These are phyloP conservation scores for Nakazawaea wyomingensis DNA, from an alignment of 805 yeast genomes.

Conservation along the genomic window DNA sequence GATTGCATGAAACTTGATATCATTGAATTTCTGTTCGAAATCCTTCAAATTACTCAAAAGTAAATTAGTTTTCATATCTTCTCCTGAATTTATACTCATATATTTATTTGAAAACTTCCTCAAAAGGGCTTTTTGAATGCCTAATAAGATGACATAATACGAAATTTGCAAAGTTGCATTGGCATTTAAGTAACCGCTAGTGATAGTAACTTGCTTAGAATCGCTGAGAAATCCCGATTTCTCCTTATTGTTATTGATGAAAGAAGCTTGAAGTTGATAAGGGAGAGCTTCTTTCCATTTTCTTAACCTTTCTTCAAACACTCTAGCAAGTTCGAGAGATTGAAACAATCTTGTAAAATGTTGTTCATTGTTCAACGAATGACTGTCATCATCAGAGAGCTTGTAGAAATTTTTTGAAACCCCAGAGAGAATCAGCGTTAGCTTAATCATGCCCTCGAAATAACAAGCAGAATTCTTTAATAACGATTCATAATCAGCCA, in stretches of 20 bases:
- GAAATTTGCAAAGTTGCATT: constrained; percentile 10
- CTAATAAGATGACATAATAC: constrained; percentile 2
- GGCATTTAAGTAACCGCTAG: constrained; percentile 10
- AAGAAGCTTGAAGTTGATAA: not conserved
- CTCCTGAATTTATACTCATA: not conserved
- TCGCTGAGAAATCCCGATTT: not conserved
- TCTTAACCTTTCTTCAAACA: constrained; percentile 1
- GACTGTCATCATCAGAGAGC: not conserved
- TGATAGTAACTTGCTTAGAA: not conserved
- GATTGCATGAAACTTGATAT: constrained; percentile 9
- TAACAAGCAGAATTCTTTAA: constrained; percentile 3
- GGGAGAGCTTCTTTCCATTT: constrained; percentile 10
- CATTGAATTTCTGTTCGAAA: constrained; percentile 9
- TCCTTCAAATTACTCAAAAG: not conserved
- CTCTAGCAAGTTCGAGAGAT: not conserved
- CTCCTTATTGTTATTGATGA: not conserved
- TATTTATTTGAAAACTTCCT: constrained; percentile 4
- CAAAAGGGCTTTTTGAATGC: constrained; percentile 8
- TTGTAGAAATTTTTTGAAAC: not conserved
- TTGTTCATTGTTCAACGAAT: not conserved
- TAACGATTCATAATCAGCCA: not conserved
- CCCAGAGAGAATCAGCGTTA: constrained; percentile 11
- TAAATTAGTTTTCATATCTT: not conserved
- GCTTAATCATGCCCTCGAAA: constrained; percentile 10
- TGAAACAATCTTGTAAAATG: constrained; percentile 1